Evolutionary conservation across 2,329 filamentous ascomycete genomes (phyloP), one percentile per base, ranked within the genome.

Genomic region (Cytospora paraplurivora): DNA sequence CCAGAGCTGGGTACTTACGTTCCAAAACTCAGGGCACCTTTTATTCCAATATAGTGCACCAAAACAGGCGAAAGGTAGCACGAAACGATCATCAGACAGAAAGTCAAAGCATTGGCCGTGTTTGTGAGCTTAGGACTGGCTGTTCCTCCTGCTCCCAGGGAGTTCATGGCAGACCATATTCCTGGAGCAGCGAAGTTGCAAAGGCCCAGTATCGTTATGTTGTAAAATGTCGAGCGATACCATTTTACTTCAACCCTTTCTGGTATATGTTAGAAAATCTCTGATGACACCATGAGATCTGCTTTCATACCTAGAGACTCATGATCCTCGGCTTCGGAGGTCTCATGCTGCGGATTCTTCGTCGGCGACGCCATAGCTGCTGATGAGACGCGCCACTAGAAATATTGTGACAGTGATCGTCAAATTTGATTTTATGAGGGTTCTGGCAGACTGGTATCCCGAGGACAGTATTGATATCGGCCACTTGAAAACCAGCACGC

Each of bases 141-240:
- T 4, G 76, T 75, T 19, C 78, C 78, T 27, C 77, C 78, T 2
- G 76, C 78, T 2, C 78, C 78, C 0, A 79, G 71, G 7, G 73
- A 74, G 52, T 78, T 78, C 67, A 80, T 76, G 17, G 78, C 78
- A 64, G 71, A 74, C 78, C 78, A 80, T 66, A 91, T 88, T 0
- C 89, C 89, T 0, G 88, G 89, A 0, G 88, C 88, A 1, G 86
- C 79, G 66, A 92, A 85, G 70, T 89, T 90, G 75, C 87, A 90
- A 11, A 91, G 74, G 0, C 89, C 89, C 1, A 92, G 82, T 47
- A 92, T 84, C 37, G 87, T 83, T 58, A 89, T 87, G 76, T 92
- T 91, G 77, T 85, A 92, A 68, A 89, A 88, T 0, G 88, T 90
- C 1, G 87, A 88, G 33, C 87, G 85, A 71, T 91, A 84, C 88